These are phyloP conservation scores for Phytophthora foliorum DNA, from an alignment of 352 stramenopile species.

Conservation along the genomic window DNA sequence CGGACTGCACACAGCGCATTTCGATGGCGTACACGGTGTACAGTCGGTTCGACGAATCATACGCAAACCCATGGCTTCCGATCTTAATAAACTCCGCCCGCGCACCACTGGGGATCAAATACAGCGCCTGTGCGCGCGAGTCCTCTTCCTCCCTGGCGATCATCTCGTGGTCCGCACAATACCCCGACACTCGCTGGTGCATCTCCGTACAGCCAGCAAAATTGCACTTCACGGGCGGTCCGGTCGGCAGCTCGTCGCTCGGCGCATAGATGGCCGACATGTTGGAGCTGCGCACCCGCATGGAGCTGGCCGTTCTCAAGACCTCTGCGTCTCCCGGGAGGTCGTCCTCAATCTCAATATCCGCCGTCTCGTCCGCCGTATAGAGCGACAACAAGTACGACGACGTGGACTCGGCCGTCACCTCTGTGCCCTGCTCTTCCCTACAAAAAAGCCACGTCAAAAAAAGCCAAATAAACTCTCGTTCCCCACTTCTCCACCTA, in stretches of 20 bases:
- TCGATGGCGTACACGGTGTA: constrained; percentile 87
- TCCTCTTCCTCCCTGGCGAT: constrained; percentile 86
- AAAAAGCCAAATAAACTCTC: not conserved
- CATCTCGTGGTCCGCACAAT: constrained; percentile 83
- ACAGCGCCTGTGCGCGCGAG: constrained; percentile 81
- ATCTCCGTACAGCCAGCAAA: constrained; percentile 67
- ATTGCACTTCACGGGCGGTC: constrained; percentile 56
- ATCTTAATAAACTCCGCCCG: constrained; percentile 85
- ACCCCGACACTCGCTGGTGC: constrained; percentile 74
- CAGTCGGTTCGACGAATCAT: constrained; percentile 75
- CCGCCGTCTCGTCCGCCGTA: constrained; percentile 80
- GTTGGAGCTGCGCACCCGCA: constrained; percentile 62
- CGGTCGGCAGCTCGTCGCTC: constrained; percentile 50
- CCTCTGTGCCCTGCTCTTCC: constrained; percentile 29
- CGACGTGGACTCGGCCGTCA: constrained; percentile 50
- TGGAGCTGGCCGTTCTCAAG: constrained; percentile 9
- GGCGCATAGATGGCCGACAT: constrained; percentile 49
- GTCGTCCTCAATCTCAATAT: constrained; percentile 83
- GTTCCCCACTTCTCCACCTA: constrained; percentile 41
- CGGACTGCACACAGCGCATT: constrained; percentile 80
- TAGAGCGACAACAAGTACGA: constrained; percentile 84
- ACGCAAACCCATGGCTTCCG: constrained; percentile 77
- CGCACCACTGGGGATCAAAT: constrained; percentile 76
- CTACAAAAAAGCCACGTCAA: constrained; percentile 21
- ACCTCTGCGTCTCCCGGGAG: constrained; percentile 17